Evolutionary conservation across 768 basidiomycete genomes (phyloP).

Genomic region (Tephrocybe rancida): DNA sequence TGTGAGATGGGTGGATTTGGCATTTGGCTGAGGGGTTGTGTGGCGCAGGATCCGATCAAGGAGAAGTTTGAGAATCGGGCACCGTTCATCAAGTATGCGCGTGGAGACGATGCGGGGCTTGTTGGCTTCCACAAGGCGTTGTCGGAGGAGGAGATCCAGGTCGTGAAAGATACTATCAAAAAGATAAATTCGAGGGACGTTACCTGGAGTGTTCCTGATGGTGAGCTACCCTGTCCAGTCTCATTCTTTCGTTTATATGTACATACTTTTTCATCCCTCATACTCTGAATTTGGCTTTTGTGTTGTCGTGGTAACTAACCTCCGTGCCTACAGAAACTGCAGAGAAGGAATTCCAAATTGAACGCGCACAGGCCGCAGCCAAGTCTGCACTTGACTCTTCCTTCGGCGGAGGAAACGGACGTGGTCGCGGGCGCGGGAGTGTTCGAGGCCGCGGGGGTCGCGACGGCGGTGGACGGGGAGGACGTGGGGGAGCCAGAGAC

Average conservation of each 20-base stretch:
- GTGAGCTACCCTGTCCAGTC: conserved; percentile 44
- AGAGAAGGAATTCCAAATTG: conserved; percentile 72
- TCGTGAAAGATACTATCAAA: conserved; percentile 65
- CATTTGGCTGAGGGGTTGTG: not conserved
- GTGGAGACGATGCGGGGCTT: conserved; percentile 49
- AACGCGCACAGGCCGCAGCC: conserved; percentile 73
- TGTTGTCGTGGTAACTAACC: not conserved
- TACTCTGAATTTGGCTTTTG: not conserved
- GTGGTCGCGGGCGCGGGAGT: conserved; percentile 28
- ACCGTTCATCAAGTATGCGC: conserved; percentile 53
- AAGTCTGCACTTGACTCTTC: conserved; percentile 41
- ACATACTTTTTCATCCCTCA: not conserved
- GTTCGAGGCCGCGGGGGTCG: conserved; percentile 27
- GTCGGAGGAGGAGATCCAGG: conserved; percentile 71
- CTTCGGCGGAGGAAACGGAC: conserved; percentile 24
- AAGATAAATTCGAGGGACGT: conserved; percentile 67
- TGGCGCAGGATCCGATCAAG: conserved; percentile 47
- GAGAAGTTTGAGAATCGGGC: conserved; percentile 49
- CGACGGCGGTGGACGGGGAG: conserved; percentile 47
- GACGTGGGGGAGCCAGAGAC: too few species aligned
- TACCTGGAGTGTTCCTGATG: conserved; percentile 63
- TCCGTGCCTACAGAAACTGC: conserved; percentile 54
- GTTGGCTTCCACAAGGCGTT: conserved; percentile 68
- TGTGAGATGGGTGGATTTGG: not conserved
- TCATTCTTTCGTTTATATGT: not conserved